Base-by-base conservation (phyloP, 2,329 filamentous ascomycete genomes). In the Amauroascus verrucosus region DNA sequence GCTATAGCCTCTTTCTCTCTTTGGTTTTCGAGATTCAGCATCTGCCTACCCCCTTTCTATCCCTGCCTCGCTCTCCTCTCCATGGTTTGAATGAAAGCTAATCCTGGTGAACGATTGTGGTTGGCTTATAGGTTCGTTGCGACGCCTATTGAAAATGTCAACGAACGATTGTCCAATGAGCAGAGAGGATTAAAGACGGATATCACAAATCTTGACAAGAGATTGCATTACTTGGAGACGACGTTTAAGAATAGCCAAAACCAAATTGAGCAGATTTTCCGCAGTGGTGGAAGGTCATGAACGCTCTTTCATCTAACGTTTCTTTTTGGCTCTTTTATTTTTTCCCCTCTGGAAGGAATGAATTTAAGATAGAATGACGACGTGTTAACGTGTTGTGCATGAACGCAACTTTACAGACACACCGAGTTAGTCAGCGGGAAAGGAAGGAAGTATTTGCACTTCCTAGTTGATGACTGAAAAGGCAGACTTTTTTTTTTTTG, bases 211-310 rank as follows among this genome's bases (percentile, higher is more conserved):
- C 72, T 97, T 59, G 83, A 86, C 61, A 95, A 97, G 78, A 89
- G 88, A 69, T 75, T 96, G 63, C 82, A 91, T 62, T 97, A 96
- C 66, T 77, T 97, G 43, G 91, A 97, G 74, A 95, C 88, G 54
- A 97, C 93, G 48, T 86, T 88, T 67, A 89, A 94, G 75, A 98
- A 97, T 65, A 95, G 89, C 70, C 83, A 85, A 62, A 83, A 90
- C 60, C 88, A 95, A 65, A 85, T 97, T 61, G 85, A 95, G 67
- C 85, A 89, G 70, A 91, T 97, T 66, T 78, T 97, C 64, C 80
- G 80, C 65, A 72, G 78, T 49, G 75, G 74, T 18, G 71, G 72
- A 14, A 64, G 60, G 57, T 62, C 66, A 45, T 63, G 56, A 51
- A n/a, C n/a, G 11, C 9, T 28, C n/a, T n/a, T n/a, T n/a, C n/a